phyloP scores from a whole-genome alignment of 768 basidiomycete species.

The Mycena metata region DNA sequence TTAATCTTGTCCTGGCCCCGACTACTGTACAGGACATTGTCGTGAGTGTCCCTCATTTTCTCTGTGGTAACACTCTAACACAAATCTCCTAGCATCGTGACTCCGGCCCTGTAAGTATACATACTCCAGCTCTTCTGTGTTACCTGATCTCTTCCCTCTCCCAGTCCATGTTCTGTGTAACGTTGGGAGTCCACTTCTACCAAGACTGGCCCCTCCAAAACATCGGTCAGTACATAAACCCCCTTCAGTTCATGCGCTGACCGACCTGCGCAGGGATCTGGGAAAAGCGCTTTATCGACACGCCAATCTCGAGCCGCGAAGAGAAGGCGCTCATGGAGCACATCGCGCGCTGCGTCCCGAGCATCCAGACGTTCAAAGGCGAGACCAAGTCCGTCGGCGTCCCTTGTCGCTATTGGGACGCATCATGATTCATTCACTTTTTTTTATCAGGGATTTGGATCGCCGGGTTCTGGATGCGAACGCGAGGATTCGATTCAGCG shows the following conservation, averaged over 20 bases:
- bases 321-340: constrained; percentile 30
- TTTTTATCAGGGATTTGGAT: background rate
- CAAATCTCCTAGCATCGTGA: constrained; percentile 9
- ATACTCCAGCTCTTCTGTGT: background rate
- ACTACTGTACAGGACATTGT: background rate
- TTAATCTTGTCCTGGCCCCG: constrained; percentile 19
- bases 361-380: constrained; percentile 19
- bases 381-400: background rate
- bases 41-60: constrained; percentile 3
- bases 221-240: constrained; percentile 5
- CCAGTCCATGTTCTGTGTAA: constrained; percentile 12
- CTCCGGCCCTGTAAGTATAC: background rate
- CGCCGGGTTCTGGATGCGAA: no score
- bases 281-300: constrained; percentile 30
- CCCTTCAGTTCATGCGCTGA: background rate
- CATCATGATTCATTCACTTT: background rate
- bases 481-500: no score
- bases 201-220: constrained; percentile 22
- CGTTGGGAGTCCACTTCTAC: constrained; percentile 5
- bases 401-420: background rate
- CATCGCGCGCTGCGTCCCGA: constrained; percentile 22
- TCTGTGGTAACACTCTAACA: no score
- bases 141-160: background rate
- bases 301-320: background rate
- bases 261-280: constrained; percentile 18